These are phyloP conservation scores for Elsinoe batatas DNA, from an alignment of 2,329 filamentous ascomycete species.

Conservation along the genomic window DNA sequence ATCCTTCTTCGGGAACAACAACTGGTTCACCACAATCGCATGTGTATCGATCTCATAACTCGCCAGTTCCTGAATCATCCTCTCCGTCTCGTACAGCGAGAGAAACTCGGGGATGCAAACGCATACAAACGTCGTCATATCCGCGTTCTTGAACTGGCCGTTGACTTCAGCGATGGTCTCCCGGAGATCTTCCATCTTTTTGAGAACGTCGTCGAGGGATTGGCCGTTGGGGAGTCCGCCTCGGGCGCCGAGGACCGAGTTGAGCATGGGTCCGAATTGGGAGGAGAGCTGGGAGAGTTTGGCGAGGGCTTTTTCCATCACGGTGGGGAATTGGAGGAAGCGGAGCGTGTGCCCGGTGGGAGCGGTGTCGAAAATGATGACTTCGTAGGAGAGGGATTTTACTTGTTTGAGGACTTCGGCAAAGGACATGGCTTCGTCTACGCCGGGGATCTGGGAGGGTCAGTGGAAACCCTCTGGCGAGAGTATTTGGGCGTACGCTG, in stretches of 20 bases:
- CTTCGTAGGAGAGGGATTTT: slow-evolving; percentile 96
- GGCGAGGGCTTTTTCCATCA: slow-evolving; percentile 95
- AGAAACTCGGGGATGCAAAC: slow-evolving; percentile 98
- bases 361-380: slow-evolving; percentile 98
- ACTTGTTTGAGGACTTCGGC: slow-evolving; percentile 98
- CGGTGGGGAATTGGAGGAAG: slow-evolving; percentile 95
- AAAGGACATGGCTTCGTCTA: slow-evolving; percentile 99
- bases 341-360: slow-evolving; percentile 96
- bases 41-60: slow-evolving; percentile 94
- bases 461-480: too few species aligned
- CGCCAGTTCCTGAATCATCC: slow-evolving; percentile 97
- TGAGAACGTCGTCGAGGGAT: slow-evolving; percentile 81
- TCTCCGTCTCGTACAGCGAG: slow-evolving; percentile 94
- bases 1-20: slow-evolving; percentile 79
- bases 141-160: slow-evolving; percentile 93
- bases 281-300: slow-evolving; percentile 89
- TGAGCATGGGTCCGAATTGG: slow-evolving; percentile 93
- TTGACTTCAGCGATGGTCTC: slow-evolving; percentile 95
- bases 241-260: slow-evolving; percentile 73
- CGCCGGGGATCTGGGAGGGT: slow-evolving; percentile 70
- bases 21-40: slow-evolving; percentile 94
- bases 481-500: too few species aligned
- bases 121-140: slow-evolving; percentile 93
- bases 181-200: slow-evolving; percentile 87
- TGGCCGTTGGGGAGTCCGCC: slow-evolving; percentile 82